These are phyloP conservation scores for Gentiana dahurica DNA, from an alignment of 257 asterid species.

Conservation along the genomic window DNA sequence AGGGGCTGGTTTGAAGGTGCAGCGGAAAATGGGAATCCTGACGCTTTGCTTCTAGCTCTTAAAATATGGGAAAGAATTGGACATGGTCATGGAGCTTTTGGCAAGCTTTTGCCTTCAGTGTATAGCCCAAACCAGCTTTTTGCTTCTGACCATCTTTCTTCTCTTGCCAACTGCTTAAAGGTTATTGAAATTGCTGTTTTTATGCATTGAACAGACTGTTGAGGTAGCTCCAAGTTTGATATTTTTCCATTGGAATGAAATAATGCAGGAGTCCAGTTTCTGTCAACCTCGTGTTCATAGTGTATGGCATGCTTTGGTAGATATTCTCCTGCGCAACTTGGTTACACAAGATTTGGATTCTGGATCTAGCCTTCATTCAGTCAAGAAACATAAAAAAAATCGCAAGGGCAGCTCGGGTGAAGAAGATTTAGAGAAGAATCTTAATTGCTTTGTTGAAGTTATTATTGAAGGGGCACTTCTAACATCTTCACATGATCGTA, in stretches of 20 bases:
- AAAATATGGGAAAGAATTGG: slow-evolving; percentile 50
- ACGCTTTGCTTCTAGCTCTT: slow-evolving; percentile 79
- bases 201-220: slow-evolving; percentile 3
- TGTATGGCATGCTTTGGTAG: slow-evolving; percentile 71
- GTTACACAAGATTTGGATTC: slow-evolving; percentile 46
- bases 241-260: slow-evolving; percentile 13
- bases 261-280: slow-evolving; percentile 80
- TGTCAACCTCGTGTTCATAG: slow-evolving; percentile 89
- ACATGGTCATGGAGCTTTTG: slow-evolving; percentile 32
- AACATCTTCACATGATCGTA: slow-evolving; percentile 90
- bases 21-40: slow-evolving; percentile 76
- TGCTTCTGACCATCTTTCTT: slow-evolving; percentile 47
- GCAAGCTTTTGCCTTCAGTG: slow-evolving; percentile 73
- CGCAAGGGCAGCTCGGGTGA: slow-evolving; percentile 58
- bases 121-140: slow-evolving; percentile 52
- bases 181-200: slow-evolving; percentile 23
- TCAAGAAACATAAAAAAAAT: slow-evolving; percentile 64
- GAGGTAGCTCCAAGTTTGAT: slow-evolving; percentile 6
- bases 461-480: slow-evolving; percentile 79
- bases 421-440: slow-evolving; percentile 62
- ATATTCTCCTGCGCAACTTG: slow-evolving; percentile 52
- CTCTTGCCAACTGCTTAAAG: slow-evolving; percentile 70
- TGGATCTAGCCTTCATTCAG: slow-evolving; percentile 29
- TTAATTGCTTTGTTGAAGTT: slow-evolving; percentile 52
- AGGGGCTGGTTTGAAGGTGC: slow-evolving; percentile 80